Percentiles rank a stretch among this genome's conserved stretches.
Evolutionary conservation across 768 basidiomycete species (phyloP).

Genomic region (Lactifluus pinguis): DNA sequence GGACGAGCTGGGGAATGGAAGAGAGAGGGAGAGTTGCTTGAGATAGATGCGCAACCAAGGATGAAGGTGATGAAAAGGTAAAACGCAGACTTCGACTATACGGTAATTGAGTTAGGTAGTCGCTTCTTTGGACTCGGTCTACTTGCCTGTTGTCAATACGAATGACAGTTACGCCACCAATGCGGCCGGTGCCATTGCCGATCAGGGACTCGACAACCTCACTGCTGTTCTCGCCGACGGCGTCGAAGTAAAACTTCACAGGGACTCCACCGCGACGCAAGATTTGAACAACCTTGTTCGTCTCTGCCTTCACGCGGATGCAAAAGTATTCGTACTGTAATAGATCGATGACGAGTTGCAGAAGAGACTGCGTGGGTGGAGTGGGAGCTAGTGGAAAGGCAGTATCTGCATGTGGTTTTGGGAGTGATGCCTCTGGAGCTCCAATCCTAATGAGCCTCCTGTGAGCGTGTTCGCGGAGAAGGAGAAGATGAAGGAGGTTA

Average conservation of each 20-base stretch:
- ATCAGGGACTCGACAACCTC: constrained; percentile 44
- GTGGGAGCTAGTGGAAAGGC: constrained; percentile 14
- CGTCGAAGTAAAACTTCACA: constrained; percentile 47
- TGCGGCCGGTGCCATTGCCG: constrained; percentile 30
- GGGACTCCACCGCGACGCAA: constrained; percentile 47
- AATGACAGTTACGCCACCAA: constrained; percentile 67
- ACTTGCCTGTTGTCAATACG: constrained; percentile 59
- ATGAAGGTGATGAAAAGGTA: constrained; percentile 68
- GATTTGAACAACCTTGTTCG: constrained; percentile 41
- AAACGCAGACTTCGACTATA: constrained; percentile 64
- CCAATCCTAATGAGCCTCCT: constrained; percentile 36
- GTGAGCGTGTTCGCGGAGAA: constrained; percentile 50
- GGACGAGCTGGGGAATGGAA: constrained; percentile 66
- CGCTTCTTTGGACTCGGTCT: background rate
- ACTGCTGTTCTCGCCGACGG: constrained; percentile 59
- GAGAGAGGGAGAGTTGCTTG: constrained; percentile 69
- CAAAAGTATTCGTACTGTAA: constrained; percentile 76
- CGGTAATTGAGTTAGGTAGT: background rate
- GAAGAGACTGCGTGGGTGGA: constrained; percentile 36
- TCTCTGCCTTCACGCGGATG: constrained; percentile 47
- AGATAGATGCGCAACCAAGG: constrained; percentile 66
- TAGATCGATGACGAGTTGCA: constrained; percentile 70
- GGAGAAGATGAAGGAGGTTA: constrained; percentile 50
- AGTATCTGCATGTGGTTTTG: constrained; percentile 4
- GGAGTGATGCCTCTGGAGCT: constrained; percentile 21